Conservation (phyloP, 1,284 basidiomycete species). For the Lignosus rhinocerotis region DNA sequence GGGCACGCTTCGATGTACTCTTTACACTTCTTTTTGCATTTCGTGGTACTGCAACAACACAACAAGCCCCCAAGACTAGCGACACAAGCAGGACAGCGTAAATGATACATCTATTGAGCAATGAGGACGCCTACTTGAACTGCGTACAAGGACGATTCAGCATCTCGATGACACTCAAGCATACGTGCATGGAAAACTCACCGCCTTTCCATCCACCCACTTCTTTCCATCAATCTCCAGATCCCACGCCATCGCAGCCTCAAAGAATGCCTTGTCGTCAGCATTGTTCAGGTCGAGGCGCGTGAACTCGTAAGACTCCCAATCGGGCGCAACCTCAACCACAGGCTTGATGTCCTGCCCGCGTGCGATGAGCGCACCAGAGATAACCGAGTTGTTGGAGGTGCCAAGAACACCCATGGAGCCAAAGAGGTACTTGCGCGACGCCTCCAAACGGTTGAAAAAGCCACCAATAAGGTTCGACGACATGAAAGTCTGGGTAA, state of each 20-base stretch:
- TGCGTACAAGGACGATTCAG: slow-evolving; percentile 13
- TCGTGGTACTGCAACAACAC: slow-evolving; percentile 32
- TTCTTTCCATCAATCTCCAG: slow-evolving; percentile 81
- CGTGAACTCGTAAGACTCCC: slow-evolving; percentile 85
- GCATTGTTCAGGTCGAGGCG: slow-evolving; percentile 67
- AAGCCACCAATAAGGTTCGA: slow-evolving; percentile 89
- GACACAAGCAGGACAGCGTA: slow-evolving; percentile 25
- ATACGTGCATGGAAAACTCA: slow-evolving; percentile 33
- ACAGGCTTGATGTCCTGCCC: slow-evolving; percentile 73
- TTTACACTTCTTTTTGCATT: slow-evolving; percentile 19
- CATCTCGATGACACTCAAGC: neutral
- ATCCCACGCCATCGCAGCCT: slow-evolving; percentile 90
- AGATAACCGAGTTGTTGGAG: slow-evolving; percentile 75
- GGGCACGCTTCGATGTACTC: neutral
- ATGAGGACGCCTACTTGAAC: slow-evolving; percentile 34
- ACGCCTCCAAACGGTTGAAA: slow-evolving; percentile 95
- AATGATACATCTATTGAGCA: slow-evolving; percentile 23
- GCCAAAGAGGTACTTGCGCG: slow-evolving; percentile 94
- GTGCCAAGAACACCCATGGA: slow-evolving; percentile 90
- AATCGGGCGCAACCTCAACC: slow-evolving; percentile 88
- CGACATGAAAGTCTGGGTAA: slow-evolving; percentile 92
- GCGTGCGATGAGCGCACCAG: slow-evolving; percentile 81
- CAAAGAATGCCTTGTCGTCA: slow-evolving; percentile 86
- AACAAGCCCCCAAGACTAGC: slow-evolving; percentile 27
- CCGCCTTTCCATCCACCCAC: slow-evolving; percentile 87